Evolutionary conservation across 257 asterid species (phyloP), one percentile per base, ranked within the genome.

Genomic region (Paraleonurus japonicus): DNA sequence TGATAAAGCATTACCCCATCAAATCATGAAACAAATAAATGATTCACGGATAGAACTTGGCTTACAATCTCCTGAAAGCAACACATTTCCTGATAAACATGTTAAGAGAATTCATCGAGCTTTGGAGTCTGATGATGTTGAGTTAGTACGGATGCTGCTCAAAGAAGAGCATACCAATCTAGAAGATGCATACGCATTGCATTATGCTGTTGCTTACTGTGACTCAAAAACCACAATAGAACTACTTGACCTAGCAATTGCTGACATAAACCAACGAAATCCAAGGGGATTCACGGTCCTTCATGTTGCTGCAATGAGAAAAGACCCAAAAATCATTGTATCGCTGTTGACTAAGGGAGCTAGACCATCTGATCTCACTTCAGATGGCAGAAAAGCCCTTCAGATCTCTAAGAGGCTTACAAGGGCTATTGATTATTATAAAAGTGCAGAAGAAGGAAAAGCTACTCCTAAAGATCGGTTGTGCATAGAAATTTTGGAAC

Each of bases 331-430:
- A 73, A 89, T 91, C 66, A 84, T 94, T 59, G 96, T 89, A 5
- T 94, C 98, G 58, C 91, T 94, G 61, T 73, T 94, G 81, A 90
- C 95, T 8, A 94, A 94, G 80, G 98, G 98, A 62, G 98, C 98
- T 77, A 83, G 92, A 45, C 96, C 96, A 33, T 86, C 95, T 73
- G 98, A 94, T 84, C 87, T 87, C 70, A 94, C 97, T 73, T 79
- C 81, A 50, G 98, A 91, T 81, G 96, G 98, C 60, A 84, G 94
- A 80, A 94, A 90, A 72, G 97, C 98, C 63, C 86, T 94, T 81
- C 96, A 94, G 84, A 94, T 94, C 59, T 85, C 90, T 7, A 91
- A 89, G 86, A 84, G 98, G 84, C 92, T 89, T 43, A 89, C 98
- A 23, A 88, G 89, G 79, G 89, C 88, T 69, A 59, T 82, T 48